Conservation (phyloP, 345 rosid species). For the Corchorus olitorius region DNA sequence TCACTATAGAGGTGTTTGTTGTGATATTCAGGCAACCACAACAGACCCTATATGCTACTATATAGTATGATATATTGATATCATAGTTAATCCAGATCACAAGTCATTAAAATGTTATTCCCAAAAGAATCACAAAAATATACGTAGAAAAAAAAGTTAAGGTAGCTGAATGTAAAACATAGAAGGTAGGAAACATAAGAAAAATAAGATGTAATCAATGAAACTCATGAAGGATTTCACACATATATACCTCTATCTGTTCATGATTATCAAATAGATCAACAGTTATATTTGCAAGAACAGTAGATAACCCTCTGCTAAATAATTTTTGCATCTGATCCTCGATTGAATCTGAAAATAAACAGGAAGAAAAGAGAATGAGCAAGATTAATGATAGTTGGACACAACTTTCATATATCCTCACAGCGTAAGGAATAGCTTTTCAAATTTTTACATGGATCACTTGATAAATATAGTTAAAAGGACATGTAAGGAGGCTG, state of each 20-base stretch:
- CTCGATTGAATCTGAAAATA: constrained; percentile 63
- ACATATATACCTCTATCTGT: constrained; percentile 70
- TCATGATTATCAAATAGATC: constrained; percentile 59
- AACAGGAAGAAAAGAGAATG: neutral
- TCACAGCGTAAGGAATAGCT: neutral
- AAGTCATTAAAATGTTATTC: neutral
- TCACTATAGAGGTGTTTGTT: neutral
- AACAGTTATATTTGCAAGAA: constrained; percentile 63
- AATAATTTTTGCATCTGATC: constrained; percentile 53
- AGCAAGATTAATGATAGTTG: neutral
- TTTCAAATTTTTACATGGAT: too few relatives aligned
- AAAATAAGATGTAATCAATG: neutral
- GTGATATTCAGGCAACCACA: neutral
- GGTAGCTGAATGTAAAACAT: neutral
- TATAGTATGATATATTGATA: neutral
- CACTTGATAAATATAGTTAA: too few relatives aligned
- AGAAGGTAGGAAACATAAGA: neutral
- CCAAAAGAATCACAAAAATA: neutral
- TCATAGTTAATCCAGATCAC: neutral
- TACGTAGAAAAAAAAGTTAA: neutral
- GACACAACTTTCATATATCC: neutral
- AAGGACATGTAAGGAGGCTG: too few relatives aligned
- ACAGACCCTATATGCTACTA: neutral
- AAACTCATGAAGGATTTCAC: constrained; percentile 11
- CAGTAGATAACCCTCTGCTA: constrained; percentile 51